Percentiles rank a stretch among this genome's conserved stretches.
Evolutionary conservation across 495 filamentous ascomycete species (phyloP).

Genomic region (Tetracladium marchalianum): DNA sequence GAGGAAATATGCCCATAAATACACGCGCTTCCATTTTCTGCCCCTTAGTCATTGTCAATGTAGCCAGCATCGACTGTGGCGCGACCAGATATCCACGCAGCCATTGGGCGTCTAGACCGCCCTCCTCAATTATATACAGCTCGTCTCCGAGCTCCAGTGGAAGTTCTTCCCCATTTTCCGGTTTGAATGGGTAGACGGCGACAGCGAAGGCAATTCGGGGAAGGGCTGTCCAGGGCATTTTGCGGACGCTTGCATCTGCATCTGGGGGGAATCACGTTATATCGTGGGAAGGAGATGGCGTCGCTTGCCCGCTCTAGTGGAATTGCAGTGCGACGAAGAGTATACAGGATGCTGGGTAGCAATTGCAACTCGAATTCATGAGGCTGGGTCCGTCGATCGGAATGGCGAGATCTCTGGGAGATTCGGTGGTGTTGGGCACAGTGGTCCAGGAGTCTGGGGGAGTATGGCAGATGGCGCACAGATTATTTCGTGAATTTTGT

Average conservation of each 20-base stretch:
- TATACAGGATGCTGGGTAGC: too few species aligned
- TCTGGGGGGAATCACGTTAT: neutral
- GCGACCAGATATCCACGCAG: slow-evolving; percentile 91
- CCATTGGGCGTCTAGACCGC: slow-evolving; percentile 78
- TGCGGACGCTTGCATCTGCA: neutral
- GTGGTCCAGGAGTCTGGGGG: too few species aligned
- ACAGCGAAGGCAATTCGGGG: slow-evolving; percentile 97
- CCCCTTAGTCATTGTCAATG: slow-evolving; percentile 82
- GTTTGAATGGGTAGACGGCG: slow-evolving; percentile 84
- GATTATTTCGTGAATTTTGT: too few species aligned
- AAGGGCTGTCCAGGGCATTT: slow-evolving; percentile 93
- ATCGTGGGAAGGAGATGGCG: neutral
- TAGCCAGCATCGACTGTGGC: slow-evolving; percentile 85
- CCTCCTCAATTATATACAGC: slow-evolving; percentile 95
- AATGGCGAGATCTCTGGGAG: too few species aligned
- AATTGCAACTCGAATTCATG: too few species aligned
- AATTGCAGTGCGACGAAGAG: too few species aligned
- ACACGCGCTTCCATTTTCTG: slow-evolving; percentile 91
- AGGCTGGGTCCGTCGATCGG: too few species aligned
- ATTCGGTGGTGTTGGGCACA: too few species aligned
- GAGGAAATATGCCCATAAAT: slow-evolving; percentile 93
- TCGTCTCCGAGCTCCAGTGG: slow-evolving; percentile 96
- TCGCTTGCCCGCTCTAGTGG: too few species aligned
- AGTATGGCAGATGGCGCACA: too few species aligned
- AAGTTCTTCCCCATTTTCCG: slow-evolving; percentile 81